Evolutionary conservation across 352 stramenopile genomes (phyloP), one percentile per base, ranked within the genome.

Genomic region (Pythium angustatum): DNA sequence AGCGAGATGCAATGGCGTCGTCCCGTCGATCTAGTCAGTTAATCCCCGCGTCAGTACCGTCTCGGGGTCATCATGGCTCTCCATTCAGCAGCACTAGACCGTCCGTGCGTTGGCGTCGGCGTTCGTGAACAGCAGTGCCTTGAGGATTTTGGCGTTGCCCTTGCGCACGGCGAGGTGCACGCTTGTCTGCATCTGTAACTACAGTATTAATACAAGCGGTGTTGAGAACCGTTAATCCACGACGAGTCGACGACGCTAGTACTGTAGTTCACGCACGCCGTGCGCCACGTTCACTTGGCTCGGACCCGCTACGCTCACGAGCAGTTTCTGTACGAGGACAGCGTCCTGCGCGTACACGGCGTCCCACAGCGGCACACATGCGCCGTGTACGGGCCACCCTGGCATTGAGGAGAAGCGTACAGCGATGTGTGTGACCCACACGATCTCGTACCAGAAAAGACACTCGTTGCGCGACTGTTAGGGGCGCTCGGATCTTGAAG

Each of bases 101-200:
- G 69, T 83, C 47, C 78, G 71, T 8, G 68, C 69, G 33, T 88
- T 87, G 11, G 77, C 62, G 43, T 91, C 58, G 36, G 66, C 75
- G 11, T 61, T 58, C 0, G 71, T 59, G 43, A 89, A 84, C 21
- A 88, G 65, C 36, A 89, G 64, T 26, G 68, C 72, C 47, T 80
- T 84, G 24, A 88, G 75, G 19, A 89, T 75, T 55, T 91, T 91
- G 43, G 49, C 44, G 57, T 85, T 79, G 28, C 77, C 78, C 28
- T 76, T 77, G 11, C 57, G 56, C 19, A 88, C 78, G n/a, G 72
- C 79, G 4, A 88, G 44, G 58, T 90, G 79, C 9, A 86, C 73
- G 24, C 78, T 82, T 28, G 79, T 88, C 57, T 83, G 70, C 61
- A 82, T 79, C 76, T 80, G 87, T 19, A 90, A 53, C 80, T 87